Evolutionary conservation across 73 alveolate species (phyloP).

Genomic region (Tetrahymena borealis): DNA sequence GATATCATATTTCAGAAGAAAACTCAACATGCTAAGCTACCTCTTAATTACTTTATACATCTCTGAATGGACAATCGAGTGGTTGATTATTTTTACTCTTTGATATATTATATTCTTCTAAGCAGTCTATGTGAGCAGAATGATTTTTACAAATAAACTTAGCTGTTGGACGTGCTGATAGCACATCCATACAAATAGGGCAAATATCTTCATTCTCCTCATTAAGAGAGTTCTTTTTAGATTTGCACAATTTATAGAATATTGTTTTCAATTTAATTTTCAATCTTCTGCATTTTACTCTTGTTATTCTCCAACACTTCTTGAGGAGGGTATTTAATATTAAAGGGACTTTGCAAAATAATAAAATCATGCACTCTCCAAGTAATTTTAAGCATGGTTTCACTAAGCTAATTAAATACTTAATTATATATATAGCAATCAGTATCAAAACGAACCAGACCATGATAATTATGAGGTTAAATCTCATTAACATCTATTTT

Average conservation of each 20-base stretch:
- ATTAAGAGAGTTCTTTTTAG: neutral
- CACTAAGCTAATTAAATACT: neutral
- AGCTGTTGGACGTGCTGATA: neutral
- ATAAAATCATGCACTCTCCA: neutral
- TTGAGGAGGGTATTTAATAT: neutral
- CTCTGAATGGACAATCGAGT: neutral
- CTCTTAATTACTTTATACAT: neutral
- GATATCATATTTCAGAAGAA: neutral
- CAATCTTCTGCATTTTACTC: neutral
- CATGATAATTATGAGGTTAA: too few species aligned
- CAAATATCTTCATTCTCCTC: neutral
- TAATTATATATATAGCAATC: neutral
- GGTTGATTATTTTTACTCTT: neutral
- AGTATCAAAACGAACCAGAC: neutral
- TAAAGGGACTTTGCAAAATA: neutral
- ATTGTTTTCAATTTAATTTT: neutral
- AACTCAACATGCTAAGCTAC: neutral
- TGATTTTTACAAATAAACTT: neutral
- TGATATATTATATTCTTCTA: neutral
- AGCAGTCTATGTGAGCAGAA: neutral
- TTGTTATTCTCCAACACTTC: neutral
- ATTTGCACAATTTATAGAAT: neutral
- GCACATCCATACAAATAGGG: neutral
- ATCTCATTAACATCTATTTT: too few species aligned
- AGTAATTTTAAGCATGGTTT: neutral